Percentiles rank a stretch among this genome's conserved stretches.
Conservation (phyloP, 2,329 filamentous ascomycete genomes). For the Aaosphaeria pasadenensis region DNA sequence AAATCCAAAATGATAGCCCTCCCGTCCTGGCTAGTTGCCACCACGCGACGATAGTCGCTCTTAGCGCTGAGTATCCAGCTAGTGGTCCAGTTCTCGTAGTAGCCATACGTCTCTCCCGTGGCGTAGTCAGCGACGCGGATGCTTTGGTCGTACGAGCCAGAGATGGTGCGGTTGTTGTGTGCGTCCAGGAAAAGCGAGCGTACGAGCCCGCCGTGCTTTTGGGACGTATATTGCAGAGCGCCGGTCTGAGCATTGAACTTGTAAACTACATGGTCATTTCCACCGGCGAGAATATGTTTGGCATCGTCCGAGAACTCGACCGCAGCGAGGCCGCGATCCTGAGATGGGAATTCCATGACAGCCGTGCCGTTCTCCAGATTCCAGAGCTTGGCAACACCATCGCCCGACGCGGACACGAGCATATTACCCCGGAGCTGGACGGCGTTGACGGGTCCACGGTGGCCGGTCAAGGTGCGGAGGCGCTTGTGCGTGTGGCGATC, state of each 20-base stretch:
- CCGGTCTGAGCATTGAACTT: conserved; percentile 94
- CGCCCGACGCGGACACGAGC: conserved; percentile 89
- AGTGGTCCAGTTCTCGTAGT: conserved; percentile 91
- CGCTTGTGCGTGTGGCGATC: conserved; percentile 75
- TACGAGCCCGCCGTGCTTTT: conserved; percentile 81
- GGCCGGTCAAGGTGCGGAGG: conserved; percentile 76
- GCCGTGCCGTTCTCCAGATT: conserved; percentile 85
- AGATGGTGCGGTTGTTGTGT: conserved; percentile 79
- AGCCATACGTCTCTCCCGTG: conserved; percentile 72
- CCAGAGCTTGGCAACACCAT: conserved; percentile 93
- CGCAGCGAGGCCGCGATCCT: conserved; percentile 91
- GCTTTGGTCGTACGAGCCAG: conserved; percentile 90
- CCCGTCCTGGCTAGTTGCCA: conserved; percentile 91
- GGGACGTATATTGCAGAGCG: conserved; percentile 74
- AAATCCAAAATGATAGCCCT: conserved; percentile 95
- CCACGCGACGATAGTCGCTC: conserved; percentile 90
- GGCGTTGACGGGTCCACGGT: conserved; percentile 90
- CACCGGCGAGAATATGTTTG: conserved; percentile 87
- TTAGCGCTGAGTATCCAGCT: conserved; percentile 97
- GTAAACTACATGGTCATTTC: conserved; percentile 93
- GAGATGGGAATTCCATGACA: conserved; percentile 84
- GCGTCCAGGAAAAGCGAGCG: conserved; percentile 89
- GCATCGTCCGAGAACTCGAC: conserved; percentile 95
- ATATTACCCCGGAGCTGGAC: conserved; percentile 92
- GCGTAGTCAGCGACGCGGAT: conserved; percentile 93